These are phyloP conservation scores for Peterozyma toletana DNA, from an alignment of 805 yeast species.

Conservation along the genomic window DNA sequence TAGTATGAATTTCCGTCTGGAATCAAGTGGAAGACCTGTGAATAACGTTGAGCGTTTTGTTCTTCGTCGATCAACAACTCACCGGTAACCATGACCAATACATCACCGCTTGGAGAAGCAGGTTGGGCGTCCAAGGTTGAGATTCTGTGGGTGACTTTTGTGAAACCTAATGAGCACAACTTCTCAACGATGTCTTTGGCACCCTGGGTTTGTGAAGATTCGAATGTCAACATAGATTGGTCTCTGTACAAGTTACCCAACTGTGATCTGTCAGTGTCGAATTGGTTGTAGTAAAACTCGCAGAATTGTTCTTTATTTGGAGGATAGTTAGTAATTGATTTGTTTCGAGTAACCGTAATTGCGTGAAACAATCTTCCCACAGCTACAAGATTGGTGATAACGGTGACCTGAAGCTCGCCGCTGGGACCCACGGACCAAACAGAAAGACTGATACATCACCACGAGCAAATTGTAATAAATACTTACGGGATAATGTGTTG, in stretches of 20 bases:
- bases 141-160: conserved; percentile 87
- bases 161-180: conserved; percentile 81
- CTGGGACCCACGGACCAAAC: too few relatives aligned
- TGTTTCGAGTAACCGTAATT: neutral
- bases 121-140: conserved; percentile 98
- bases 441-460: too few relatives aligned
- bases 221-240: conserved; percentile 96
- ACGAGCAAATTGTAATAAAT: too few relatives aligned
- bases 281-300: conserved; percentile 90
- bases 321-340: neutral
- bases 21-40: conserved; percentile 94
- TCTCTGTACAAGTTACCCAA: conserved; percentile 93
- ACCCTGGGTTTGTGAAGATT: conserved; percentile 91
- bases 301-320: conserved; percentile 63
- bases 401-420: too few relatives aligned
- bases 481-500: conserved; percentile 36
- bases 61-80: conserved; percentile 91
- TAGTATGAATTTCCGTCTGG: conserved; percentile 90
- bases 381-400: too few relatives aligned
- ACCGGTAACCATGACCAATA: conserved; percentile 96
- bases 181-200: conserved; percentile 90
- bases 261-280: conserved; percentile 87
- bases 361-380: neutral
- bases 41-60: conserved; percentile 90
- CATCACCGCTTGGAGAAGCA: conserved; percentile 86